Conservation (phyloP, 306 rosid species). For the Crotalaria pallida region DNA sequence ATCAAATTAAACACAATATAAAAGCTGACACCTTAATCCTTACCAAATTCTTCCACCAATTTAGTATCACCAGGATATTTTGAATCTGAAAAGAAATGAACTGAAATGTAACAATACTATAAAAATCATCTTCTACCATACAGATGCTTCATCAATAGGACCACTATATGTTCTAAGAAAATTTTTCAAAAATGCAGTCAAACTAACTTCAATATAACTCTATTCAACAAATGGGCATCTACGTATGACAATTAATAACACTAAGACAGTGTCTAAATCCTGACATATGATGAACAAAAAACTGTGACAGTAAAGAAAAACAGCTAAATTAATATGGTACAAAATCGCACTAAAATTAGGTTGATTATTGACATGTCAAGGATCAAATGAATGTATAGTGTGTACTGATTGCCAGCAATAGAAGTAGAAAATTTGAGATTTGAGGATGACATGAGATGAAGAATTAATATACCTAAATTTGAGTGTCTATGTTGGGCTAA, state of each 20-base stretch:
- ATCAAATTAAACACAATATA: not conserved
- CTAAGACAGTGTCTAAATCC: not conserved
- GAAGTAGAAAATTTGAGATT: not conserved
- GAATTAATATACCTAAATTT: slow-evolving; percentile 38
- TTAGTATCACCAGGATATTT: slow-evolving; percentile 52
- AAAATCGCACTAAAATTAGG: not conserved
- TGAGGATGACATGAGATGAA: not conserved
- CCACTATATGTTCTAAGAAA: not conserved
- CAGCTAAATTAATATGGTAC: not conserved
- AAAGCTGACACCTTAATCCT: slow-evolving; percentile 29
- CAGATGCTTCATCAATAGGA: not conserved
- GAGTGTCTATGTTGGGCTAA: slow-evolving; percentile 50
- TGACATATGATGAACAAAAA: not conserved
- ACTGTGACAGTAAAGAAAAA: not conserved
- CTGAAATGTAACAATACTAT: not conserved
- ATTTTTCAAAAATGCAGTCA: not conserved
- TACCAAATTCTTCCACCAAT: slow-evolving; percentile 72
- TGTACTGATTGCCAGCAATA: not conserved
- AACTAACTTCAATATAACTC: not conserved
- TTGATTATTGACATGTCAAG: not conserved
- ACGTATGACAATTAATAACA: not conserved
- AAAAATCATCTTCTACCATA: not conserved
- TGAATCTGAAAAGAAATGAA: slow-evolving; percentile 51
- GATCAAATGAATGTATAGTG: not conserved
- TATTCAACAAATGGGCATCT: not conserved